Evolutionary conservation across 2,329 filamentous ascomycete genomes (phyloP).

Genomic region (Aspergillus ochraceoroseus): DNA sequence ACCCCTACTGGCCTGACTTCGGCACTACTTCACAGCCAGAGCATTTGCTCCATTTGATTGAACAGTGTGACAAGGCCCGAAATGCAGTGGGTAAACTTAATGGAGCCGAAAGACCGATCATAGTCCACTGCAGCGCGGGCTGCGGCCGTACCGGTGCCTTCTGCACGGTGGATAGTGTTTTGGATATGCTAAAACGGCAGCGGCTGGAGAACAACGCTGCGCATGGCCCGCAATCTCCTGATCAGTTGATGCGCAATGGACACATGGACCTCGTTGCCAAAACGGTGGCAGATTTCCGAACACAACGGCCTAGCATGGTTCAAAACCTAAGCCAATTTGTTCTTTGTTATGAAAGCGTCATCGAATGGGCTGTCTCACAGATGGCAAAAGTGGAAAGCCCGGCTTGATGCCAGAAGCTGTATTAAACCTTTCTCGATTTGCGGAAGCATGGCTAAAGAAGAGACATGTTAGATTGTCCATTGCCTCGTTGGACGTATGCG

Average conservation of each 20-base stretch:
- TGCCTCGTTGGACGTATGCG: neutral
- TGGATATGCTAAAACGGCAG: constrained; percentile 95
- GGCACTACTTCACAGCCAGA: constrained; percentile 83
- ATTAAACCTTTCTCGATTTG: neutral
- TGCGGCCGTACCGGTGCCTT: constrained; percentile 95
- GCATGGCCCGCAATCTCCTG: constrained; percentile 25
- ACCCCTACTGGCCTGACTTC: constrained; percentile 96
- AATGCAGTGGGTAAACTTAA: constrained; percentile 44
- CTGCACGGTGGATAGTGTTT: constrained; percentile 90
- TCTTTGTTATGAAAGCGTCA: constrained; percentile 88
- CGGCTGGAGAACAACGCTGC: constrained; percentile 34
- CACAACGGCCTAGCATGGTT: constrained; percentile 91
- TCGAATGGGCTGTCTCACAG: constrained; percentile 68
- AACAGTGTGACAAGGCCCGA: constrained; percentile 70
- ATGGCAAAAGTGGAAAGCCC: constrained; percentile 15
- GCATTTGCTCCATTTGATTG: constrained; percentile 82
- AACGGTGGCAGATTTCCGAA: constrained; percentile 85
- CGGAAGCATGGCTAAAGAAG: too few relatives aligned
- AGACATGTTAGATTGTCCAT: too few relatives aligned
- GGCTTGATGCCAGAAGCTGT: neutral
- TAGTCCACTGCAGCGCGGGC: constrained; percentile 94
- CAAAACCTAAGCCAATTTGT: constrained; percentile 91
- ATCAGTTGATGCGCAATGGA: constrained; percentile 64
- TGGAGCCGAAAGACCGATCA: constrained; percentile 59
- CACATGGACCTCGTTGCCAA: constrained; percentile 73